Percentiles rank a stretch among this genome's conserved stretches.
These are phyloP conservation scores for Aspergillus ostianus DNA, from an alignment of 495 filamentous ascomycete genomes.

Conservation along the genomic window DNA sequence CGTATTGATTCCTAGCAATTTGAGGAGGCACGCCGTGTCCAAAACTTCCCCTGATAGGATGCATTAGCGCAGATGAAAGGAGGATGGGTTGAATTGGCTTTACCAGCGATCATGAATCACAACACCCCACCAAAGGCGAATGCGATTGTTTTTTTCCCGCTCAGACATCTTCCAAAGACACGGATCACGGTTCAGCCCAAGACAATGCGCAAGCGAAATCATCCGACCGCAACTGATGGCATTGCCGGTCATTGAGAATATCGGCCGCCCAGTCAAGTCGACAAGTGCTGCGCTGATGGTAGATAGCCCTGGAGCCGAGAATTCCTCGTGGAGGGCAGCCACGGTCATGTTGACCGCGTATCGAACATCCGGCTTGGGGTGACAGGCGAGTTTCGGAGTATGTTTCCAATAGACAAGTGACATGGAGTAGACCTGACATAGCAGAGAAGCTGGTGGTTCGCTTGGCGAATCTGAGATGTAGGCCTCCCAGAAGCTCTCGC, in stretches of 20 bases:
- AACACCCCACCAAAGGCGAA: conserved; percentile 53
- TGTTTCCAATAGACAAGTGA: conserved; percentile 52
- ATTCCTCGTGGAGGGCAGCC: conserved; percentile 51
- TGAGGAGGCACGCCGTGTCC: conserved; percentile 52
- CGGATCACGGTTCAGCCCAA: conserved; percentile 52
- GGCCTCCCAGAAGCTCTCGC: conserved; percentile 45
- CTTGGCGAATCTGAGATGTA: conserved; percentile 40
- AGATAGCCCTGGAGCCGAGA: conserved; percentile 48
- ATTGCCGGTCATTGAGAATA: conserved; percentile 54
- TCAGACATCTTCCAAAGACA: conserved; percentile 48
- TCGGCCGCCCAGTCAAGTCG: conserved; percentile 49
- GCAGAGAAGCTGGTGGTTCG: conserved; percentile 48
- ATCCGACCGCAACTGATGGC: conserved; percentile 50
- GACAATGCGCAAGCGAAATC: conserved; percentile 50
- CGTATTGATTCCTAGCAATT: conserved; percentile 50
- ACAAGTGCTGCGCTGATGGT: conserved; percentile 49
- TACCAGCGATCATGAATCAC: conserved; percentile 55
- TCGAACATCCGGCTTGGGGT: conserved; percentile 48
- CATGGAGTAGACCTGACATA: conserved; percentile 54
- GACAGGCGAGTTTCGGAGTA: conserved; percentile 41
- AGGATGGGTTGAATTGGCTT: conserved; percentile 8
- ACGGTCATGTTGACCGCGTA: conserved; percentile 54
- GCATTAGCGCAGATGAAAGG: neutral
- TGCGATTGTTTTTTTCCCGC: conserved; percentile 45
- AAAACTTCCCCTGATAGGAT: conserved; percentile 45